Conservation (phyloP, 2,329 filamentous ascomycete genomes). For the Aspergillus caelatus region DNA sequence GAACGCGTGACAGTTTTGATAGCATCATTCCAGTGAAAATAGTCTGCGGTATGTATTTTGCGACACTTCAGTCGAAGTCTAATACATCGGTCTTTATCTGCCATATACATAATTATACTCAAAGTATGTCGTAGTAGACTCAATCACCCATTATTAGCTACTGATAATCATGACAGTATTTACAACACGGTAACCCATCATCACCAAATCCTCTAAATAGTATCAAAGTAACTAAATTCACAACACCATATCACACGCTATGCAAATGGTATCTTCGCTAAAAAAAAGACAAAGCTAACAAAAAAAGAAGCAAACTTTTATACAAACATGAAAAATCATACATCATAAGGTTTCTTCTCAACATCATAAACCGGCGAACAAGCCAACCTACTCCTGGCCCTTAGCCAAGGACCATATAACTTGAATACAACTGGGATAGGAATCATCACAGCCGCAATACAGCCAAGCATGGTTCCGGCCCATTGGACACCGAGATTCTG, state of each 20-base stretch:
- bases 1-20: neutral
- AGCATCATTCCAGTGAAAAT: neutral
- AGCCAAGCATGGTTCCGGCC: slow-evolving; percentile 43
- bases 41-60: neutral
- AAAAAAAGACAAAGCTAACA: neutral
- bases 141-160: neutral
- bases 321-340: slow-evolving; percentile 1
- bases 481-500: slow-evolving; percentile 42
- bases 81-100: neutral
- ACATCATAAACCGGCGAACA: slow-evolving; percentile 15
- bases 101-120: neutral
- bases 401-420: slow-evolving; percentile 33
- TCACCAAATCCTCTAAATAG: neutral
- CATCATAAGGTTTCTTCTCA: slow-evolving; percentile 14
- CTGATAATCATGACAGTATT: neutral
- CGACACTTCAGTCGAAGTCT: neutral
- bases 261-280: slow-evolving; percentile 13
- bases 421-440: slow-evolving; percentile 41
- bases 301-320: neutral
- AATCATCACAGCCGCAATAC: slow-evolving; percentile 38
- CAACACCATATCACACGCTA: slow-evolving; percentile 4
- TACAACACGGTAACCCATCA: neutral
- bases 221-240: neutral
- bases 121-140: neutral
- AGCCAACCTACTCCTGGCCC: slow-evolving; percentile 32